Evolutionary conservation across 2,329 filamentous ascomycete species (phyloP).

Genomic region (Neophaeococcomyces mojaviensis): DNA sequence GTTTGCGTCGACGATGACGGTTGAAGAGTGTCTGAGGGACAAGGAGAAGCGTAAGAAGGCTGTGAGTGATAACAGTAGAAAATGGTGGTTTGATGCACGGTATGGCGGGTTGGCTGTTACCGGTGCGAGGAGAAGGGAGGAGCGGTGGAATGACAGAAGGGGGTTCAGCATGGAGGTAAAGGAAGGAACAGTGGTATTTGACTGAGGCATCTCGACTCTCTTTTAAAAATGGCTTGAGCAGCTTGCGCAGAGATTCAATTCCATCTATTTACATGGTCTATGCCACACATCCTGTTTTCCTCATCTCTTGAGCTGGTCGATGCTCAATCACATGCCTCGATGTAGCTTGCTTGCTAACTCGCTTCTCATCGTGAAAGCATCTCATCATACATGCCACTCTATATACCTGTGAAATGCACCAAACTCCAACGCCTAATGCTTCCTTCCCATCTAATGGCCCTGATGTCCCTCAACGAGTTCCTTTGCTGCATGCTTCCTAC

Average conservation of each 20-base stretch:
- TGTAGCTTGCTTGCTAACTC: no score
- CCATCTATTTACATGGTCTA: no score
- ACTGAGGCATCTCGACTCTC: neutral
- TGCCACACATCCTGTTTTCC: no score
- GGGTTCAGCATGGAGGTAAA: neutral
- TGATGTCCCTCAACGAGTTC: conserved; percentile 8
- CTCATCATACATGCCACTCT: no score
- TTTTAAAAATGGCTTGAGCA: no score
- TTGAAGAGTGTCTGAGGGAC: conserved; percentile 29
- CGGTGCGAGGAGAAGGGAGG: neutral
- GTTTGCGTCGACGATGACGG: conserved; percentile 29
- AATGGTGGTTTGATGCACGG: neutral
- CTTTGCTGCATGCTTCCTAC: conserved; percentile 44
- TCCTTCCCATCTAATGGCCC: no score
- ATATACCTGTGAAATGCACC: no score
- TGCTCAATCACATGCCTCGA: no score
- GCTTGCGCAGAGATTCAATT: no score
- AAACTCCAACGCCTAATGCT: no score
- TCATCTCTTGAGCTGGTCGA: no score
- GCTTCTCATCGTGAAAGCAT: no score
- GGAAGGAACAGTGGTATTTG: neutral
- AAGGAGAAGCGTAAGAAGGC: conserved; percentile 30
- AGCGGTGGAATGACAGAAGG: neutral
- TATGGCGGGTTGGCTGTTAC: neutral
- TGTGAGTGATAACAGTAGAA: conserved; percentile 24